These are phyloP conservation scores for Agaricus blazei DNA, from an alignment of 768 basidiomycete species.

Conservation along the genomic window DNA sequence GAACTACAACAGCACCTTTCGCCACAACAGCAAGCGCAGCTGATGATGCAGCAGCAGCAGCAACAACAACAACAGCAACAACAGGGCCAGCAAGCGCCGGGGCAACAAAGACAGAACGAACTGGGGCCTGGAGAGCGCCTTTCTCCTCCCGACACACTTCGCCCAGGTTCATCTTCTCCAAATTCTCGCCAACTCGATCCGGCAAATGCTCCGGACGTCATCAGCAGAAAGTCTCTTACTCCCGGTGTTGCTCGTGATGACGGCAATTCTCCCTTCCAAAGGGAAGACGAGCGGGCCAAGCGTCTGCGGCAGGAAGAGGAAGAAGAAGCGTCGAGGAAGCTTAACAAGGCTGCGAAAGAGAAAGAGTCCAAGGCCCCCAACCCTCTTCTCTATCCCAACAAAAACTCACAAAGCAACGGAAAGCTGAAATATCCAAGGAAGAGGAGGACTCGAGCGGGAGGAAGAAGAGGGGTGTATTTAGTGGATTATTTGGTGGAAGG, in stretches of 20 bases:
- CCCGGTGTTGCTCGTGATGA: slow-evolving; percentile 69
- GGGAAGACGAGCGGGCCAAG: slow-evolving; percentile 38
- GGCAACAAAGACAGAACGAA: slow-evolving; percentile 27
- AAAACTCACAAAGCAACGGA: not conserved
- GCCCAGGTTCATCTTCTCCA: slow-evolving; percentile 13
- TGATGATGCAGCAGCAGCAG: slow-evolving; percentile 17
- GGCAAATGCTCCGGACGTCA: slow-evolving; percentile 65
- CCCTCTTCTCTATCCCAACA: slow-evolving; percentile 19
- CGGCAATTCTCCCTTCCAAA: slow-evolving; percentile 16
- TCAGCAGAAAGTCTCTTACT: slow-evolving; percentile 64
- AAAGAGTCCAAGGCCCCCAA: slow-evolving; percentile 36
- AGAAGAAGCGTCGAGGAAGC: slow-evolving; percentile 29
- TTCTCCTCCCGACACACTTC: slow-evolving; percentile 12
- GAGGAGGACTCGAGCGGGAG: slow-evolving; percentile 36
- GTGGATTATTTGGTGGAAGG: slow-evolving; percentile 68
- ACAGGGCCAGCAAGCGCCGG: slow-evolving; percentile 19
- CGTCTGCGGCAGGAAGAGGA: slow-evolving; percentile 40
- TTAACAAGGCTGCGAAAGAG: slow-evolving; percentile 45
- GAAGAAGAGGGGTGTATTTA: slow-evolving; percentile 69
- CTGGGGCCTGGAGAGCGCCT: slow-evolving; percentile 48
- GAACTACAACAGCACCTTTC: slow-evolving; percentile 23
- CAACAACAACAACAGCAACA: slow-evolving; percentile 22
- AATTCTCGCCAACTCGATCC: slow-evolving; percentile 46
- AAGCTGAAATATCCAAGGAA: slow-evolving; percentile 8
- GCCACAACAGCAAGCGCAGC: slow-evolving; percentile 24